Conservation (phyloP, 192 early-diverging fungal genomes). For the Backusella australiensis region DNA sequence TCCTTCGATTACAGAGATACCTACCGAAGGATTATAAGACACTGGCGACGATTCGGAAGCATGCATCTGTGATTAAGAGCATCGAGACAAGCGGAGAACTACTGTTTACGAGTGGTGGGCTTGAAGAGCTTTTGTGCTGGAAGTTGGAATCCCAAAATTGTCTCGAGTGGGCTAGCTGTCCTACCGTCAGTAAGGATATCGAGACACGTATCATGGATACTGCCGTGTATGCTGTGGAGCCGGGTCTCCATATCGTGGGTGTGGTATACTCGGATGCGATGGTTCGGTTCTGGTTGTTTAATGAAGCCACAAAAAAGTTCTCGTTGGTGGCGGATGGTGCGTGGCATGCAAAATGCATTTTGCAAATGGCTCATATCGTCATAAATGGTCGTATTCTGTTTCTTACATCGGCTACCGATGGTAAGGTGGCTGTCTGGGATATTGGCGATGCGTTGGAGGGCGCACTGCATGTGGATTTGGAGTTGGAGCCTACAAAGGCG, state of each 20-base stretch:
- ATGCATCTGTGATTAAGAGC: slow-evolving; percentile 52
- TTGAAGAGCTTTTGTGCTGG: slow-evolving; percentile 68
- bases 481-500: slow-evolving; percentile 14
- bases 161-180: slow-evolving; percentile 46
- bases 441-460: slow-evolving; percentile 21
- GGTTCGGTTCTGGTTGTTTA: slow-evolving; percentile 58
- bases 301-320: slow-evolving; percentile 48
- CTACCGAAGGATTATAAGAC: slow-evolving; percentile 32
- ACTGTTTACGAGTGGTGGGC: slow-evolving; percentile 62
- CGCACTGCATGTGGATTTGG: slow-evolving; percentile 17
- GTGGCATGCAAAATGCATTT: slow-evolving; percentile 64
- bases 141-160: slow-evolving; percentile 40
- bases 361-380: slow-evolving; percentile 47
- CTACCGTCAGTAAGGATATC: slow-evolving; percentile 41
- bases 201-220: slow-evolving; percentile 82
- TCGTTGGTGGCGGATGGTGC: slow-evolving; percentile 43
- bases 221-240: slow-evolving; percentile 37
- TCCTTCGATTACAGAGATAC: slow-evolving; percentile 56
- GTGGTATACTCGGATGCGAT: slow-evolving; percentile 76
- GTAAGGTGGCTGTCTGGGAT: slow-evolving; percentile 53
- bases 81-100: slow-evolving; percentile 39
- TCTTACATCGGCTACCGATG: slow-evolving; percentile 56
- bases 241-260: slow-evolving; percentile 52
- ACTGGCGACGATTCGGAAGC: slow-evolving; percentile 39
- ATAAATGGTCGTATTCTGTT: slow-evolving; percentile 41